Evolutionary conservation across 2,329 filamentous ascomycete genomes (phyloP).

Genomic region (Coniochaeta hoffmannii): DNA sequence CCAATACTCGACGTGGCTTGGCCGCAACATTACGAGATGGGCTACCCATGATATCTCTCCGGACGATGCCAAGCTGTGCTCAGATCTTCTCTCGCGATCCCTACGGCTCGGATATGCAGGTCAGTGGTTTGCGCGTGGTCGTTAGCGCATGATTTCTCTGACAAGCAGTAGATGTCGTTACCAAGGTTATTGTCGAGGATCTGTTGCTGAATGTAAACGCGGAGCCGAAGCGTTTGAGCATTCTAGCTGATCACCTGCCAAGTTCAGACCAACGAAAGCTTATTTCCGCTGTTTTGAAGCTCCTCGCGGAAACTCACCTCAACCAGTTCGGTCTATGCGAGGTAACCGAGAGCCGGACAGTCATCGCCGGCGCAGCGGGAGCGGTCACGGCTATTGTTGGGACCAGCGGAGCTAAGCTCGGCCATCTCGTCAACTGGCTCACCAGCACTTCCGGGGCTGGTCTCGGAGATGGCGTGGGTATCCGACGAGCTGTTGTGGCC

Average conservation of each 20-base stretch:
- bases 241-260: slow-evolving; percentile 27
- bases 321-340: slow-evolving; percentile 24
- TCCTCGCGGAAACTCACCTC: slow-evolving; percentile 39
- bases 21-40: slow-evolving; percentile 49
- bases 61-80: slow-evolving; percentile 32
- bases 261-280: slow-evolving; percentile 36
- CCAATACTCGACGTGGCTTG: slow-evolving; percentile 66
- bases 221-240: slow-evolving; percentile 18
- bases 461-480: slow-evolving; percentile 53
- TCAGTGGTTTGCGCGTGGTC: slow-evolving; percentile 26
- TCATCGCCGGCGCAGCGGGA: slow-evolving; percentile 51
- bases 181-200: slow-evolving; percentile 26
- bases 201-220: slow-evolving; percentile 25
- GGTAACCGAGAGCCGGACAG: slow-evolving; percentile 16
- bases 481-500: slow-evolving; percentile 59
- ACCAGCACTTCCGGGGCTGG: slow-evolving; percentile 56
- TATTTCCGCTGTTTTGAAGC: slow-evolving; percentile 29
- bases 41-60: slow-evolving; percentile 22
- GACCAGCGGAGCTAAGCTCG: slow-evolving; percentile 39
- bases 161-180: slow-evolving; percentile 29
- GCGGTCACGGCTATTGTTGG: slow-evolving; percentile 44
- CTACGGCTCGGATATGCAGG: slow-evolving; percentile 68
- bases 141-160: slow-evolving; percentile 10
- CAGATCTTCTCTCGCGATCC: slow-evolving; percentile 47
- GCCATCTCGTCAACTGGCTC: slow-evolving; percentile 57